Evolutionary conservation across 257 asterid species (phyloP).

Genomic region (Solanum sitiens): DNA sequence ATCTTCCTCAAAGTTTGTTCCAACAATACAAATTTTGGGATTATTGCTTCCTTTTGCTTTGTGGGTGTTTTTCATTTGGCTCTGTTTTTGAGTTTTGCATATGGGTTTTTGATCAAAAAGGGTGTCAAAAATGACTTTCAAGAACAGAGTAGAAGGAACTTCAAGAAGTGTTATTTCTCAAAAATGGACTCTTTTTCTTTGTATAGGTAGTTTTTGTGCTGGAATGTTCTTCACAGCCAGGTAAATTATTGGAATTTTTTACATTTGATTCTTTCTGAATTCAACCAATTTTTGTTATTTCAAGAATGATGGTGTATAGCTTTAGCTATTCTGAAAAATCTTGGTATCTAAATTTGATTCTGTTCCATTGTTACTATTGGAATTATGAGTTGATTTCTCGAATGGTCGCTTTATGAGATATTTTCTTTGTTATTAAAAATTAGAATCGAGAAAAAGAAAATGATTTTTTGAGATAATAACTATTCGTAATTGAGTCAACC

Average conservation of each 20-base stretch:
- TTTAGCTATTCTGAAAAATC: background rate
- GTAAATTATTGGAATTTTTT: slow-evolving; percentile 14
- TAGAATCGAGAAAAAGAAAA: background rate
- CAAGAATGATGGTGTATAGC: background rate
- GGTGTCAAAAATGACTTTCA: slow-evolving; percentile 27
- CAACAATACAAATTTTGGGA: slow-evolving; percentile 3
- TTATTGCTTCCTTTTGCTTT: slow-evolving; percentile 4
- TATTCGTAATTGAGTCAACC: background rate
- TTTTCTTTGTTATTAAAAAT: background rate
- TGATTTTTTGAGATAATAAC: background rate
- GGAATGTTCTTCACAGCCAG: slow-evolving; percentile 82
- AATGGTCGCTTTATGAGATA: background rate
- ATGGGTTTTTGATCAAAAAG: slow-evolving; percentile 29
- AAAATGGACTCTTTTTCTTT: slow-evolving; percentile 71
- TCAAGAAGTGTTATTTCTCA: slow-evolving; percentile 45
- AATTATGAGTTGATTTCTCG: background rate
- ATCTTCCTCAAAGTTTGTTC: slow-evolving; percentile 8
- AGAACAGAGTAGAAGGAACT: slow-evolving; percentile 55
- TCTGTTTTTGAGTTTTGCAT: background rate
- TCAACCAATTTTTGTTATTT: background rate
- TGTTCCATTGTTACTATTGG: background rate
- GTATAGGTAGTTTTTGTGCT: slow-evolving; percentile 59
- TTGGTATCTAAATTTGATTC: background rate
- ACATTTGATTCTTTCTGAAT: background rate
- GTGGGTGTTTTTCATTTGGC: background rate